Percentiles rank a stretch among this genome's conserved stretches.
Evolutionary conservation across 2,329 filamentous ascomycete genomes (phyloP).

Genomic region (Shiraia bambusicola): DNA sequence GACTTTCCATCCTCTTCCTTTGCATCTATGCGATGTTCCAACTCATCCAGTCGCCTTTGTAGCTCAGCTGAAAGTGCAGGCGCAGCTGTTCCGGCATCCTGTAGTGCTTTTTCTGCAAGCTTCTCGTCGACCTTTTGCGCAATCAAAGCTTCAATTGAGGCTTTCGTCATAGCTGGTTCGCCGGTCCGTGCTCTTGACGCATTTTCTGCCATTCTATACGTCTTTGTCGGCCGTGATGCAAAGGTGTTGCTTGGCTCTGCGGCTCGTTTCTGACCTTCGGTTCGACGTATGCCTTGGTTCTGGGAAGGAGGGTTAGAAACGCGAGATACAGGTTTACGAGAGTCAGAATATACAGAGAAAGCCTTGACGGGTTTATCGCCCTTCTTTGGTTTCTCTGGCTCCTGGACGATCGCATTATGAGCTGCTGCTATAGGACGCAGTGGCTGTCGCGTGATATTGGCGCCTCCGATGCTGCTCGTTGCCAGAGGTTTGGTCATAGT

Average conservation of each 20-base stretch:
- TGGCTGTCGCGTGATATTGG: conserved; percentile 66
- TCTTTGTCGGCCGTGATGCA: conserved; percentile 45
- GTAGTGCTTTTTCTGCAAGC: conserved; percentile 70
- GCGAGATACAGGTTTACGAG: conserved; percentile 32
- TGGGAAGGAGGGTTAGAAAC: conserved; percentile 33
- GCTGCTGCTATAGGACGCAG: conserved; percentile 74
- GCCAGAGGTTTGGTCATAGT: conserved; percentile 44
- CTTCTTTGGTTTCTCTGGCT: conserved; percentile 53
- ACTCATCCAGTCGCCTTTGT: conserved; percentile 75
- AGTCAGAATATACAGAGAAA: conserved; percentile 83
- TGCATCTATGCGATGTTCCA: conserved; percentile 81
- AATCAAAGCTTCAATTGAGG: conserved; percentile 85
- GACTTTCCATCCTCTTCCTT: conserved; percentile 70
- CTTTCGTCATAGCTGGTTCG: conserved; percentile 52
- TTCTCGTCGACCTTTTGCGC: conserved; percentile 90
- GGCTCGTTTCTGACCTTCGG: conserved; percentile 49
- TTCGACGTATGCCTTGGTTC: conserved; percentile 37
- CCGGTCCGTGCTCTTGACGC: conserved; percentile 31
- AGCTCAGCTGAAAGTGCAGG: conserved; percentile 70
- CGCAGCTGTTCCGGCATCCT: conserved; percentile 54
- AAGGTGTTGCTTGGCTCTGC: conserved; percentile 43
- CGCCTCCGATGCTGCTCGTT: conserved; percentile 37
- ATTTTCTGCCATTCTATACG: conserved; percentile 38
- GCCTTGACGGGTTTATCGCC: conserved; percentile 74
- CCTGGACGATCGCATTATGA: conserved; percentile 69